Evolutionary conservation across 2,329 filamentous ascomycete species (phyloP).

Genomic region (Emergomyces pasteurianus): DNA sequence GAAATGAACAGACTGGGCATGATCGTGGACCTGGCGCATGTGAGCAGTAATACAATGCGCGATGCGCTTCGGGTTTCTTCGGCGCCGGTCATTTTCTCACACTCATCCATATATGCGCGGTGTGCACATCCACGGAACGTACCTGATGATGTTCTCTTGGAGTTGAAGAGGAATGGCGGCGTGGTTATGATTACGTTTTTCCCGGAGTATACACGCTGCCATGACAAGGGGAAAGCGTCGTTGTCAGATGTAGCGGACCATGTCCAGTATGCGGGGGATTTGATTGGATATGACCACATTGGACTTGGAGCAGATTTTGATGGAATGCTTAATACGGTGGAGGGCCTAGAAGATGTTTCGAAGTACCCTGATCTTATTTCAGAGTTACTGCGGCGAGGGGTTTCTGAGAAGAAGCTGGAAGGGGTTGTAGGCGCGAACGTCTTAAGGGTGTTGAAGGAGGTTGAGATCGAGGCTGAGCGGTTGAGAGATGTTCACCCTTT

Average conservation of each 20-base stretch:
- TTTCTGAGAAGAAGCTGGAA: conserved; percentile 59
- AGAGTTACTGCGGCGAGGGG: conserved; percentile 59
- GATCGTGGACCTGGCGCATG: conserved; percentile 82
- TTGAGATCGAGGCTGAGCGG: conserved; percentile 41
- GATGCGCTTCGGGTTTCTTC: conserved; percentile 67
- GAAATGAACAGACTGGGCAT: conserved; percentile 95
- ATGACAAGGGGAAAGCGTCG: conserved; percentile 54
- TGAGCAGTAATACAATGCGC: conserved; percentile 67
- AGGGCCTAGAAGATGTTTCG: conserved; percentile 71
- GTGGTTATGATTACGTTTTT: conserved; percentile 88
- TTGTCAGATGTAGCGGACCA: conserved; percentile 68
- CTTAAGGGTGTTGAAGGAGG: conserved; percentile 70
- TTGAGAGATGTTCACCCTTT: neutral
- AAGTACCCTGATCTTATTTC: conserved; percentile 70
- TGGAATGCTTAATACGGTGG: conserved; percentile 48
- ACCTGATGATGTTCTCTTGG: conserved; percentile 65
- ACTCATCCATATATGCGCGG: conserved; percentile 67
- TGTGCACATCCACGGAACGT: conserved; percentile 89
- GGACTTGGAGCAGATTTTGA: conserved; percentile 87
- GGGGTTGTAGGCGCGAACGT: conserved; percentile 73
- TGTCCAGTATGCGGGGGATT: conserved; percentile 66
- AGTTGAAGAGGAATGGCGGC: conserved; percentile 61
- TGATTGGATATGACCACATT: conserved; percentile 79
- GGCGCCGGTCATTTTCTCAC: conserved; percentile 80
- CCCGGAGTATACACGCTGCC: conserved; percentile 71